Base-by-base conservation (phyloP, 345 rosid species). In the Heritiera littoralis region DNA sequence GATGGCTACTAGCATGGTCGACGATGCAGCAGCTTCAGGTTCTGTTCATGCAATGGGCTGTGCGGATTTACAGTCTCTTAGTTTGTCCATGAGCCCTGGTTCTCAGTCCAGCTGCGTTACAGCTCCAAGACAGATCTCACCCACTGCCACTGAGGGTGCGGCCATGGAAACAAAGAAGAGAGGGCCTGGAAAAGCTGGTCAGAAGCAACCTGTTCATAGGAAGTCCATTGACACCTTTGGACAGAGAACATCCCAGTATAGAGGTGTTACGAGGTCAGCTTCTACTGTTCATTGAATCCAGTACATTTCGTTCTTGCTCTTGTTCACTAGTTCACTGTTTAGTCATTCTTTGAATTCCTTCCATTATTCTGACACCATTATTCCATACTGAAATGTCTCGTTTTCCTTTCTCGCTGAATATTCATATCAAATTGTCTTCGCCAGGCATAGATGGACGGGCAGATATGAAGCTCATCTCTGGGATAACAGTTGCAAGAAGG, bases 401-500 rank as follows among this genome's bases (percentile, higher is more conserved):
- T 69, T 15, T 66, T 77, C 60, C 13, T 43, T 48, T 10, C n/a
- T 12, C 60, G 38, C 15, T 59, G 9, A 23, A 65, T 68, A 23
- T 54, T 63, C 48, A 38, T 78, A 12, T 75, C 32, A 55, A 66
- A 59, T 41, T 68, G 11, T 45, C 18, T 46, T 10, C 28, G 18
- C 23, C 85, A 92, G 97, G 41, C 97, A 92, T 74, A 87, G 97
- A 80, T 92, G 97, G 97, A 92, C 97, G 4, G 94, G 97, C 58
- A 88, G 94, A 83, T 92, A 90, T 82, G 97, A 92, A 84, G 97
- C 97, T 49, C 97, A 92, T 86, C 89, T 92, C 2, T 92, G 97
- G 97, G 97, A 92, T 70, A 92, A 92, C 67, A 92, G 94, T 81
- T 92, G 97, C 88, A 92, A 92, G 93, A 92, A 92, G 74, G 97